These are phyloP conservation scores for Xeromyces bisporus DNA, from an alignment of 495 filamentous ascomycete species.

Conservation along the genomic window DNA sequence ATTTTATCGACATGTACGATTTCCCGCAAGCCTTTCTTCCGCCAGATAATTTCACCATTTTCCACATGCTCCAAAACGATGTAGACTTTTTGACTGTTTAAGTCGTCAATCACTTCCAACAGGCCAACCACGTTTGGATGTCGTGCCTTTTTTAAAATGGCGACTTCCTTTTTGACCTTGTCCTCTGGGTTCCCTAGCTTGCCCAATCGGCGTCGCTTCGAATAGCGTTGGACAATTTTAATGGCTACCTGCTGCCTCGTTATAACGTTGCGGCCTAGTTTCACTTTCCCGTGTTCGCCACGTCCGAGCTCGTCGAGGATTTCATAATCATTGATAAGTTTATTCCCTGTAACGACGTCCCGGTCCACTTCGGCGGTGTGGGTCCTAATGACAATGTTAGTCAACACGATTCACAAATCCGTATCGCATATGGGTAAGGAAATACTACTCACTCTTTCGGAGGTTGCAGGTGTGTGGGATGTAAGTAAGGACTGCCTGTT, in stretches of 20 bases:
- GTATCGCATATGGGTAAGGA: too few relatives aligned
- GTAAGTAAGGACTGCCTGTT: slow-evolving; percentile 40
- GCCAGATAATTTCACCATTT: slow-evolving; percentile 84
- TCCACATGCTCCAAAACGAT: slow-evolving; percentile 92
- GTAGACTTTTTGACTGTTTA: slow-evolving; percentile 90
- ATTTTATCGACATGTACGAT: slow-evolving; percentile 68
- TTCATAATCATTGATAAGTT: slow-evolving; percentile 93
- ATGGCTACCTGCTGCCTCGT: slow-evolving; percentile 79
- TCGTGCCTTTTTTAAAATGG: slow-evolving; percentile 92
- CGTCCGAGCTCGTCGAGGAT: slow-evolving; percentile 91
- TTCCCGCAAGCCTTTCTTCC: slow-evolving; percentile 62
- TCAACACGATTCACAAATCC: slow-evolving; percentile 1
- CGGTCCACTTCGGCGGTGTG: slow-evolving; percentile 79
- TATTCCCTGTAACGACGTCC: slow-evolving; percentile 73
- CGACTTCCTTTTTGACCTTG: slow-evolving; percentile 93
- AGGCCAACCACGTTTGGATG: slow-evolving; percentile 91
- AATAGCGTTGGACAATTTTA: slow-evolving; percentile 94
- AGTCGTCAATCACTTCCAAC: slow-evolving; percentile 94
- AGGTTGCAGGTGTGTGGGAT: slow-evolving; percentile 47
- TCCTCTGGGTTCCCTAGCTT: slow-evolving; percentile 59
- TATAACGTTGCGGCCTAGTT: slow-evolving; percentile 64
- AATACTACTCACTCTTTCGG: slow-evolving; percentile 46
- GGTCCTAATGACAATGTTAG: slow-evolving; percentile 32
- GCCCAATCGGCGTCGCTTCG: slow-evolving; percentile 81
- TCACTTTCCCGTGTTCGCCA: slow-evolving; percentile 93